A percentile compares a stretch with the other conserved stretches of the same genome.
Conservation (phyloP, 441 rosid genomes). For the Mallotus japonicus region DNA sequence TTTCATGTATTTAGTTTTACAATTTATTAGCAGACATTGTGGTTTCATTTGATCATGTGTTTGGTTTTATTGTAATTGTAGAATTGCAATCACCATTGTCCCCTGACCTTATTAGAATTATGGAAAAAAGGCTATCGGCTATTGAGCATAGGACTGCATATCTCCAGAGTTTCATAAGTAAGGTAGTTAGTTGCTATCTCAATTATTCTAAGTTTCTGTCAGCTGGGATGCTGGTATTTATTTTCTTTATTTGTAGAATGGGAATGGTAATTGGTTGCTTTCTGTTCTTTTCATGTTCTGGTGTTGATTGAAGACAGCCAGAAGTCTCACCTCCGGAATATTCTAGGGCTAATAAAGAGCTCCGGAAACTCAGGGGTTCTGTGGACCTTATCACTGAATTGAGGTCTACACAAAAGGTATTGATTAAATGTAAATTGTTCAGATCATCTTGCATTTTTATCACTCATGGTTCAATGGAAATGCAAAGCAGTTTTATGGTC, state of each 20-base stretch:
- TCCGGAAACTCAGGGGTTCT: conserved; percentile 63
- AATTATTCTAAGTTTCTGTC: not conserved
- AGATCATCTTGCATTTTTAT: not conserved
- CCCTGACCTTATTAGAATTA: conserved; percentile 63
- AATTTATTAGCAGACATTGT: not conserved
- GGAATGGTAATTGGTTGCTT: not conserved
- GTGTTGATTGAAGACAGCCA: conserved; percentile 76
- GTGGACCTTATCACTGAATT: conserved; percentile 65
- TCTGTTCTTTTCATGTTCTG: conserved; percentile 16
- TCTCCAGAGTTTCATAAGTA: conserved; percentile 64
- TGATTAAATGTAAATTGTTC: not conserved
- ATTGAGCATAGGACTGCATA: conserved; percentile 58
- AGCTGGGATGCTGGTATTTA: not conserved
- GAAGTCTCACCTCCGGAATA: conserved; percentile 73
- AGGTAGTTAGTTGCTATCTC: conserved; percentile 42
- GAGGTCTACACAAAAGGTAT: conserved; percentile 77
- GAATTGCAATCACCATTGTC: conserved; percentile 60
- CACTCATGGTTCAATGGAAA: not conserved
- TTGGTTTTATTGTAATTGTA: conserved; percentile 22
- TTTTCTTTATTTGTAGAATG: conserved; percentile 2
- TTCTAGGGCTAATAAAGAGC: conserved; percentile 80
- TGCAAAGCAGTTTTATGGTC: not conserved
- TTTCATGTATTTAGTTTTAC: not conserved
- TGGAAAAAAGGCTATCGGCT: conserved; percentile 65
- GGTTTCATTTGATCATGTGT: not conserved